phyloP scores from a whole-genome alignment of 345 rosid species.

The Pistacia atlantica region DNA sequence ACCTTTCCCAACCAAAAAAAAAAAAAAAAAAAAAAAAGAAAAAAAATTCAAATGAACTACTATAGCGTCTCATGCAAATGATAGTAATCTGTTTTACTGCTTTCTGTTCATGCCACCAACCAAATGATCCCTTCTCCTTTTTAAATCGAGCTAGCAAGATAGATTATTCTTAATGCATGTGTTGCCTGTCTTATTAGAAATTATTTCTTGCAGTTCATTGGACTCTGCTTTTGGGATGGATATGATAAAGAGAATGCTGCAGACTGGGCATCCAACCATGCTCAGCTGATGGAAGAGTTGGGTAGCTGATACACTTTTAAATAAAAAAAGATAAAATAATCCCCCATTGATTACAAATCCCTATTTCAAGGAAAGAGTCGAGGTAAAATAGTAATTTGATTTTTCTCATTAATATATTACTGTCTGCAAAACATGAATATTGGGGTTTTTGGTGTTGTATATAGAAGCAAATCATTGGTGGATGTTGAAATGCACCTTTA shows the following conservation, averaged over 20 bases:
- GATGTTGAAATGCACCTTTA: too few relatives aligned
- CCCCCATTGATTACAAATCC: too few relatives aligned
- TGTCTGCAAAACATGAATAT: too few relatives aligned
- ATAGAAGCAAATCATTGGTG: too few relatives aligned
- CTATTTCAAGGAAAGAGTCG: too few relatives aligned
- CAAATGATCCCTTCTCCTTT: not conserved
- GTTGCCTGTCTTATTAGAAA: constrained; percentile 17
- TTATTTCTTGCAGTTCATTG: constrained; percentile 59
- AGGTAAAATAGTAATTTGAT: too few relatives aligned
- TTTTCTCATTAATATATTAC: too few relatives aligned
- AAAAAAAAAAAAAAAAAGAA: too few relatives aligned
- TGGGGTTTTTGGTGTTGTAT: too few relatives aligned
- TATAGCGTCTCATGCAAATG: not conserved
- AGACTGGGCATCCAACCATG: constrained; percentile 94
- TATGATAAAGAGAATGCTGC: constrained; percentile 91
- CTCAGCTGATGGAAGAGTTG: constrained; percentile 52
- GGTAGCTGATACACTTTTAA: not conserved
- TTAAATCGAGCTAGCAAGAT: not conserved
- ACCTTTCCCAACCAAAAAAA: not conserved
- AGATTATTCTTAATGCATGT: constrained; percentile 16
- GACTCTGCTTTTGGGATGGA: constrained; percentile 98
- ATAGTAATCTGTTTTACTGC: not conserved
- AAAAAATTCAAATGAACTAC: too few relatives aligned
- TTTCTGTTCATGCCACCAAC: not conserved
- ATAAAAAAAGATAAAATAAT: too few relatives aligned